Evolutionary conservation across 768 basidiomycete species (phyloP), one percentile per base, ranked within the genome.

Genomic region (Serpula lacrymans): DNA sequence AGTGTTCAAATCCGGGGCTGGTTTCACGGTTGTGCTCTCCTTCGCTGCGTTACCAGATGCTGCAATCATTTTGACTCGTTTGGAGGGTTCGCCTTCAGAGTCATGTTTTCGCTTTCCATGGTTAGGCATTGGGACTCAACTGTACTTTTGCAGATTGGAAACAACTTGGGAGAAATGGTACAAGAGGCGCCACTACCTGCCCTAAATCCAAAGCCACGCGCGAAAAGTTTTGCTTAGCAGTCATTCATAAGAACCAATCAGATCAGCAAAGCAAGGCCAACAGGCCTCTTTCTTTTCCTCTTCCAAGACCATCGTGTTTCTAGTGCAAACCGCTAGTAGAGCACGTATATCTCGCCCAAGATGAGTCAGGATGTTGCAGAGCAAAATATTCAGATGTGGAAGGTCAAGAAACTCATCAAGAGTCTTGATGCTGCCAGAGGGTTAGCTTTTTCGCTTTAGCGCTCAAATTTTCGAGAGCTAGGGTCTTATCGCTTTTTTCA

Each of bases 391-490:
- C 88, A 91, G 76, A 88, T 93, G 82, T 88, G 89, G 94, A 93
- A 96, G 71, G 85, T 95, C 69, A 93, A 94, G 74, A 97, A 96
- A 72, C 88, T 98, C 70, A 92, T 99, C 73, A 93, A 92, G 78
- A 93, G 89, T 68, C 82, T 98, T 68, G 90, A 97, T 62, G 73
- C 84, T 36, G 93, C 96, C 44, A 80, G 52, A 40, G 67, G 66
- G 65, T 65, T 41, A 33, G 56, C 47, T 3, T 24, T 23, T 18
- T 36, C 29, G 2, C 39, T 18, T 39, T 28, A 11, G 23, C 24
- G 14, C 29, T 12, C 30, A 20, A 16, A 44, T 51, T 44, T 16
- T 36, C 32, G 5, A 22, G 30, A 11, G 37, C 22, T 21, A 27
- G 37, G 9, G 12, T 17, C 52, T 57, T 53, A 67, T 60, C 53